Evolutionary conservation across 2,329 filamentous ascomycete genomes (phyloP), one percentile per base, ranked within the genome.

Genomic region (Nigrospora osmanthi): DNA sequence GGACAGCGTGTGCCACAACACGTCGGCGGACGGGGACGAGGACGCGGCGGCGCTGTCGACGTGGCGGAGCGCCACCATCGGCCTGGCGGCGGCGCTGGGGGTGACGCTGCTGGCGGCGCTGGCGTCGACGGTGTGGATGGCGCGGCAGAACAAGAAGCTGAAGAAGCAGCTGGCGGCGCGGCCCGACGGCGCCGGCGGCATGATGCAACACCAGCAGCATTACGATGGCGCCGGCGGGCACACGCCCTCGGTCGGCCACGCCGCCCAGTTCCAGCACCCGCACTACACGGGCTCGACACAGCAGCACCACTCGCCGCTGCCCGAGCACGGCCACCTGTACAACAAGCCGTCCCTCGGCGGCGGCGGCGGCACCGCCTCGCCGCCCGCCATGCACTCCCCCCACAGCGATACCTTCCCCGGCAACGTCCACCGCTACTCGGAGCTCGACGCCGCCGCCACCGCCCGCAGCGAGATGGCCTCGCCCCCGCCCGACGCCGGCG

Each of bases 31-130:
- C 13, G 34, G 6, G 2, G 34, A n/a, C 7, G 14, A 14, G 4
- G 34, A 6, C 2, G 34, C 34, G 23, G 32, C 16, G 17, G 3
- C 23, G 38, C 38, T 11, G 38, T 41, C 15, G 32, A 41, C 51
- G 11, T 58, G 51, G 42, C 52, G 49, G 47, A 51, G 42, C 43
- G 55, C 54, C 13, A 56, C 54, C 38, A 61, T 58, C 13, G 58
- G 49, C 11, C 50, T 56, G 40, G 56, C 49, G 16, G 54, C 49
- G 23, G 50, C 48, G 13, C 23, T 54, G 15, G 57, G 58, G 28
- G 45, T 55, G 10, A 42, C 48, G 15, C 17, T 55, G 3, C 19
- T 57, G 19, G 46, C 45, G 1, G 46, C 49, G 6, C 35, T 11
- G 40, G 48, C 17, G 45, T 42, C 46, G 10, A 49, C 54, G 4